phyloP scores from a whole-genome alignment of 371 early-diverging fungal species.

The Mucor mucedo region DNA sequence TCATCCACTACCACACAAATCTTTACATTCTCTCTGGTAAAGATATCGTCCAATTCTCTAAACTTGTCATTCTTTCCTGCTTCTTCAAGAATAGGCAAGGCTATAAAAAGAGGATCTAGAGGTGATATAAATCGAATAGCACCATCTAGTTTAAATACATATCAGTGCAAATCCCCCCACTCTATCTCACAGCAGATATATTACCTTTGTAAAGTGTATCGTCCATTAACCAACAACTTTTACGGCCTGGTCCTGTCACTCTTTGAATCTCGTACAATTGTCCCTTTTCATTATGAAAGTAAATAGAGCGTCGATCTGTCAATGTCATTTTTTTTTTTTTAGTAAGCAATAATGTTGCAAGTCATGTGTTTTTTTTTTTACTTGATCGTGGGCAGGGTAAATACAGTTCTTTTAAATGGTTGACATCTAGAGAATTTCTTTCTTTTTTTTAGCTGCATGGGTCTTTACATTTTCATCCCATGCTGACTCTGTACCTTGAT shows the following conservation, averaged over 20 bases:
- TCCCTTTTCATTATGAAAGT: conserved; percentile 23
- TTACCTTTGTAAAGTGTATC: conserved; percentile 24
- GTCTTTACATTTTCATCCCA: no score
- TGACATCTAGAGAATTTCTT: conserved; percentile 3
- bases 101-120: conserved; percentile 35
- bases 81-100: conserved; percentile 27
- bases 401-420: conserved; percentile 23
- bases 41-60: conserved; percentile 29
- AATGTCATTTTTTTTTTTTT: not conserved
- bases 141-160: conserved; percentile 25
- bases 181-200: not conserved
- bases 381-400: conserved; percentile 35
- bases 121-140: conserved; percentile 29
- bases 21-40: conserved; percentile 25
- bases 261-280: conserved; percentile 29
- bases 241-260: conserved; percentile 31
- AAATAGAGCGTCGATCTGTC: conserved; percentile 21
- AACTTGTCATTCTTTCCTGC: conserved; percentile 13
- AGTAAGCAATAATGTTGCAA: no score
- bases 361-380: not conserved
- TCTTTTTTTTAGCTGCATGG: no score
- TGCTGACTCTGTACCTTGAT: conserved; percentile 15
- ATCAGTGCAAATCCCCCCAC: no score
- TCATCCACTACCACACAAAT: conserved; percentile 9
- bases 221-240: conserved; percentile 28